Base-by-base conservation (phyloP, 2,329 filamentous ascomycete species). In the Stemphylium beticola region DNA sequence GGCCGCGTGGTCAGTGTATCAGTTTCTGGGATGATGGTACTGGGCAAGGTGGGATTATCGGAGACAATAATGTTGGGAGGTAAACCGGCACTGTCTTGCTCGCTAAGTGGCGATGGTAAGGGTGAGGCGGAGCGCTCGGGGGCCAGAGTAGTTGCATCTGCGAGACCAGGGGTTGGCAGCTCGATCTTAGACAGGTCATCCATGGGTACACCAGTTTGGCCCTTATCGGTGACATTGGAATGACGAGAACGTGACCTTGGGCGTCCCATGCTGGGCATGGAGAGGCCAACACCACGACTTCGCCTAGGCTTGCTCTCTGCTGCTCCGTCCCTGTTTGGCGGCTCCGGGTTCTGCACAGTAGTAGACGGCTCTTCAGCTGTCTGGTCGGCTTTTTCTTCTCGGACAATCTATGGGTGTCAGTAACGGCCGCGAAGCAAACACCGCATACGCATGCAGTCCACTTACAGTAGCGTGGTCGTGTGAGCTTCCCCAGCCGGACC, bases 401-500 rank as follows among this genome's bases (percentile, higher is more conserved):
- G 68, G 11, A 57, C 67, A 42, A 76, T 68, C 73, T 76, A 41
- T 14, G 11, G 15, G n/a, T 15, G 53, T 65, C 41, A 61, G 52
- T 15, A 12, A 38, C 7, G 17, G 8, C 37, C 59, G 26, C 57
- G 52, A 40, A 53, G 17, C 10, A 32, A 12, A 4, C 10, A 10
- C 2, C 24, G n/a, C 33, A 1, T 18, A 11, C 14, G 11, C 11
- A 7, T 40, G 11, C 9, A n/a, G n/a, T 29, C 11, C 8, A 60
- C 69, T 52, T 66, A 96, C 82, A 0, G 89, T 90, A 58, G 82
- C 82, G 73, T 93, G 85, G 70, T 98, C 95, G 69, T 97, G 92
- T 71, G 90, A 96, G 40, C 89, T 93, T 12, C 91, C 92, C 90
- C 92, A 96, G 1, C 88, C 81, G 44, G 87, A 90, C 93, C 93